Conservation (phyloP, 23 red algal genomes). For the Gracilaria gracilis region DNA sequence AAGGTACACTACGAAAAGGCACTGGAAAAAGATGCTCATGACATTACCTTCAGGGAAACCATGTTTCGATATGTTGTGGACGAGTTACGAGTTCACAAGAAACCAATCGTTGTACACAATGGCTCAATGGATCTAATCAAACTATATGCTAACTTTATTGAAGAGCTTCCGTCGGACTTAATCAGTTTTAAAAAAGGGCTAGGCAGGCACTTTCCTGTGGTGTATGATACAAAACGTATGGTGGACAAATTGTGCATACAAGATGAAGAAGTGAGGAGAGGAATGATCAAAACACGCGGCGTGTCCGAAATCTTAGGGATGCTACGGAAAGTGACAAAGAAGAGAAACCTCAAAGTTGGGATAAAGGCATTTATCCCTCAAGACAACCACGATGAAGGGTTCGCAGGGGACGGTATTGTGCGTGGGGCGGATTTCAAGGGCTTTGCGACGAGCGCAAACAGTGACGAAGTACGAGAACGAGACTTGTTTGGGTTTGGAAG, state of each 20-base stretch:
- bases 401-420: background rate
- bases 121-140: constrained; percentile 54
- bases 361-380: constrained; percentile 32
- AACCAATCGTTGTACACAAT: constrained; percentile 70
- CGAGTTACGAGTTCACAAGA: constrained; percentile 7
- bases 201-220: constrained; percentile 34
- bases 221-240: constrained; percentile 67
- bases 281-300: constrained; percentile 15
- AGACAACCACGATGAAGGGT: background rate
- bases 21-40: constrained; percentile 11
- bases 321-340: constrained; percentile 16
- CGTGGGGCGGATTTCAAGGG: background rate
- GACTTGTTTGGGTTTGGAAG: constrained; percentile 55
- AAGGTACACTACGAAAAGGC: constrained; percentile 24
- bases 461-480: background rate
- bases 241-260: constrained; percentile 28
- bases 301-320: constrained; percentile 17
- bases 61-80: constrained; percentile 68
- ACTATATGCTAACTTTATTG: constrained; percentile 68
- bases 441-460: constrained; percentile 10
- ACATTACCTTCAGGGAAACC: constrained; percentile 30
- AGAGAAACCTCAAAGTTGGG: constrained; percentile 6
- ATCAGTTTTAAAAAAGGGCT: constrained; percentile 38
- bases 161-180: constrained; percentile 20
- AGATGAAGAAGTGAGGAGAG: constrained; percentile 40